phyloP scores from a whole-genome alignment of 306 rosid species.

The Begonia peltatifolia region DNA sequence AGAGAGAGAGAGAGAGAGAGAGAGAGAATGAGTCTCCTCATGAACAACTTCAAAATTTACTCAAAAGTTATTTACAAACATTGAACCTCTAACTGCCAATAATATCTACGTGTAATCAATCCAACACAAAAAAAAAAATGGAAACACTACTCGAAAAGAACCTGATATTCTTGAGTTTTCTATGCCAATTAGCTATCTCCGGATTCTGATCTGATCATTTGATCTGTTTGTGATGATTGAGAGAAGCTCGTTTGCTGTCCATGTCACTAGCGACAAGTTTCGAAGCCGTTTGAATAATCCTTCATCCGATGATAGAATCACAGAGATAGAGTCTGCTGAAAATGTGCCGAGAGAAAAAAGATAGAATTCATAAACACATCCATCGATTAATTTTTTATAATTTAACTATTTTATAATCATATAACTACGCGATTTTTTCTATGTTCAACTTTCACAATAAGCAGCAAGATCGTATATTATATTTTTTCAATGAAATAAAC shows the following conservation, averaged over 20 bases:
- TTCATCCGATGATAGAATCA: slow-evolving; percentile 17
- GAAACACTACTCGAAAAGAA: background rate
- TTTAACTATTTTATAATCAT: background rate
- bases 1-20: too few species aligned
- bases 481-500: too few species aligned
- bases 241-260: slow-evolving; percentile 68
- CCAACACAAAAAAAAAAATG: background rate
- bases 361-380: too few species aligned
- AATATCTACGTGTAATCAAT: background rate
- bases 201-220: background rate
- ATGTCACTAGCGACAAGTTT: slow-evolving; percentile 65
- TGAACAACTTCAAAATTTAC: too few species aligned
- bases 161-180: slow-evolving; percentile 6
- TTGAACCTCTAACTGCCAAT: background rate
- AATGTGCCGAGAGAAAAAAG: slow-evolving; percentile 5
- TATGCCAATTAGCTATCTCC: background rate
- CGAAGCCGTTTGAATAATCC: slow-evolving; percentile 36
- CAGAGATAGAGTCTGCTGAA: slow-evolving; percentile 22
- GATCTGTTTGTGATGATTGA: slow-evolving; percentile 20
- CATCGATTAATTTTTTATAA: background rate
- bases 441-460: too few species aligned
- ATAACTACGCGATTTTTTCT: too few species aligned
- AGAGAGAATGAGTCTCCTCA: too few species aligned
- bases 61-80: background rate
- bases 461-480: too few species aligned